phyloP scores from a whole-genome alignment of 352 stramenopile species.

The Discostella stelligera region DNA sequence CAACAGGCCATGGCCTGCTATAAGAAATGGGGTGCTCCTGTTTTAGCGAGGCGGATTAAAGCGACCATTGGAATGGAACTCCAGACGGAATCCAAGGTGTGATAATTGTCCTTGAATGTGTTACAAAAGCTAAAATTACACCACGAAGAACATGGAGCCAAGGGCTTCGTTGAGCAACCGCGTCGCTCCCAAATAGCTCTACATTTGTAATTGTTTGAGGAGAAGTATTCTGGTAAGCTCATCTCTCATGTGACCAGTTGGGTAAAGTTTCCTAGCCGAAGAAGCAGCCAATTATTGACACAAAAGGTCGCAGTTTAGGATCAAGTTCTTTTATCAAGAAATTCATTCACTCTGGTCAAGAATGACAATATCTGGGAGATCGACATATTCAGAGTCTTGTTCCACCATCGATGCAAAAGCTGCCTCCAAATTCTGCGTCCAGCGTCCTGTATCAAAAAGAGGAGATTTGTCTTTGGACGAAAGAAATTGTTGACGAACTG shows the following conservation, averaged over 20 bases:
- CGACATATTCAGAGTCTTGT: not conserved
- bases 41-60: conserved; percentile 7
- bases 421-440: conserved; percentile 53
- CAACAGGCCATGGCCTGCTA: conserved; percentile 13
- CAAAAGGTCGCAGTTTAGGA: no score
- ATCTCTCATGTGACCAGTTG: no score
- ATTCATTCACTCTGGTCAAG: not conserved
- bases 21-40: conserved; percentile 32
- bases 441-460: conserved; percentile 57
- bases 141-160: no score
- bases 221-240: no score
- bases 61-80: conserved; percentile 4
- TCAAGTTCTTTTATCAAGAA: not conserved
- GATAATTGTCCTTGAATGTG: no score
- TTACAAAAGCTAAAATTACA: no score
- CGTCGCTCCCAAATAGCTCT: no score
- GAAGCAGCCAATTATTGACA: no score
- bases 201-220: no score
- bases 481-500: conserved; percentile 20
- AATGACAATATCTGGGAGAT: conserved; percentile 23
- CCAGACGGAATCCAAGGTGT: not conserved
- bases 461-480: conserved; percentile 11
- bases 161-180: no score
- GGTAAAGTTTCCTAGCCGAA: no score
- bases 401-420: conserved; percentile 25